Evolutionary conservation across 1,284 basidiomycete species (phyloP).

Genomic region (Mycocalia duriaeana): DNA sequence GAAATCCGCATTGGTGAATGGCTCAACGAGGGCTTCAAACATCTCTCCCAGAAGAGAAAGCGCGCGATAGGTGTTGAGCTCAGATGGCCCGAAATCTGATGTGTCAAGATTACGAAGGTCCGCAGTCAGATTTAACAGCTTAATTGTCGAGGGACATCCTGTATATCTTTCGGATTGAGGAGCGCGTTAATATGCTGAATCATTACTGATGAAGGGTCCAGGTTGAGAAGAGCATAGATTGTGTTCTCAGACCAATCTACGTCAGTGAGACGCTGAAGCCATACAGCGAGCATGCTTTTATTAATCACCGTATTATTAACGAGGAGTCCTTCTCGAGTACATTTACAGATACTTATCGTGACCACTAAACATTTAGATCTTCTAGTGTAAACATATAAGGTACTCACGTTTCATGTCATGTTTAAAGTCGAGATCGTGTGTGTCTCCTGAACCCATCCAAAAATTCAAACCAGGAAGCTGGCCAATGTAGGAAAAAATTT

Average conservation of each 20-base stretch:
- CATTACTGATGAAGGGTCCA: not conserved
- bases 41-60: conserved; percentile 20
- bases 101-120: conserved; percentile 16
- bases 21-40: conserved; percentile 16
- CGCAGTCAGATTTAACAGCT: conserved; percentile 14
- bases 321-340: not conserved
- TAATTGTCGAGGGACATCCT: conserved; percentile 17
- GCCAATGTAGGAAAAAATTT: conserved; percentile 4
- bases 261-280: conserved; percentile 2
- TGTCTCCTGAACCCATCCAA: conserved; percentile 7
- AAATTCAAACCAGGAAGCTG: conserved; percentile 11
- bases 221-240: conserved; percentile 7
- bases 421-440: conserved; percentile 14
- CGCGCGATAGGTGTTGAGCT: conserved; percentile 12
- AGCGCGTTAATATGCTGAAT: conserved; percentile 14
- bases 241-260: conserved; percentile 3
- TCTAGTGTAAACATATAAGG: not conserved
- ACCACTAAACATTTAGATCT: not conserved
- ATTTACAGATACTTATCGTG: conserved; percentile 3
- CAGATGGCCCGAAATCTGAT: conserved; percentile 10
- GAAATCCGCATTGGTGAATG: conserved; percentile 20
- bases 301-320: not conserved
- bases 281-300: conserved; percentile 1
- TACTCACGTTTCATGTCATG: conserved; percentile 9
- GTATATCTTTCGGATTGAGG: conserved; percentile 18